These are phyloP conservation scores for Vanrija pseudolonga DNA, from an alignment of 1,284 basidiomycete genomes.

Conservation along the genomic window DNA sequence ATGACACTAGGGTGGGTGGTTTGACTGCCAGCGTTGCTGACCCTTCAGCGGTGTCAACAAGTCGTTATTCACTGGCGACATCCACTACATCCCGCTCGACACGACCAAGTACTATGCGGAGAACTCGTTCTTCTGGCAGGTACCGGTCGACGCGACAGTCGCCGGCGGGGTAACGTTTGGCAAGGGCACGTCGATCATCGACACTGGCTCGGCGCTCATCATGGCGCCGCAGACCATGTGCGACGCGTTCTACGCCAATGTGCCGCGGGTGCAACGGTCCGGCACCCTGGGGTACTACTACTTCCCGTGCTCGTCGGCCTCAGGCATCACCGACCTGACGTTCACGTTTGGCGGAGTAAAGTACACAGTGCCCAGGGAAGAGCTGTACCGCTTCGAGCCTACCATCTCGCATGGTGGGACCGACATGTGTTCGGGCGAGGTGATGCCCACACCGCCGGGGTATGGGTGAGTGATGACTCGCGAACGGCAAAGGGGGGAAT, in stretches of 20 bases:
- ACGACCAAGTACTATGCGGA: neutral
- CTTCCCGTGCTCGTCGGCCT: too few species aligned
- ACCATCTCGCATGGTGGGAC: too few species aligned
- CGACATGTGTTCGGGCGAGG: too few species aligned
- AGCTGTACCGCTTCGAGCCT: neutral
- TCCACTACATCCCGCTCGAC: conserved; percentile 58
- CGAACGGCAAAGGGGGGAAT: too few species aligned
- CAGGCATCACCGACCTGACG: neutral
- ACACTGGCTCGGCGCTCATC: conserved; percentile 77
- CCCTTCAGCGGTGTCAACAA: conserved; percentile 48
- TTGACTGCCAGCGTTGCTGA: too few species aligned
- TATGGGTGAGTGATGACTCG: too few species aligned
- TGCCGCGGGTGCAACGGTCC: conserved; percentile 25
- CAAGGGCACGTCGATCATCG: conserved; percentile 42
- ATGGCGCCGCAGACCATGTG: conserved; percentile 68
- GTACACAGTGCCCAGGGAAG: neutral
- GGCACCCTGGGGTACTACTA: too few species aligned
- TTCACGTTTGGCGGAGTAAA: neutral
- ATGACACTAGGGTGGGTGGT: neutral
- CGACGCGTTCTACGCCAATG: conserved; percentile 59
- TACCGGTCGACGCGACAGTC: neutral
- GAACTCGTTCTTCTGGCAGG: too few species aligned
- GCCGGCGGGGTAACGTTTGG: neutral
- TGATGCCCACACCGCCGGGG: too few species aligned
- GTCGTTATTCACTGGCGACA: conserved; percentile 65